These are phyloP conservation scores for Colletotrichum sp. DNA, from an alignment of 2,329 filamentous ascomycete genomes.

Conservation along the genomic window DNA sequence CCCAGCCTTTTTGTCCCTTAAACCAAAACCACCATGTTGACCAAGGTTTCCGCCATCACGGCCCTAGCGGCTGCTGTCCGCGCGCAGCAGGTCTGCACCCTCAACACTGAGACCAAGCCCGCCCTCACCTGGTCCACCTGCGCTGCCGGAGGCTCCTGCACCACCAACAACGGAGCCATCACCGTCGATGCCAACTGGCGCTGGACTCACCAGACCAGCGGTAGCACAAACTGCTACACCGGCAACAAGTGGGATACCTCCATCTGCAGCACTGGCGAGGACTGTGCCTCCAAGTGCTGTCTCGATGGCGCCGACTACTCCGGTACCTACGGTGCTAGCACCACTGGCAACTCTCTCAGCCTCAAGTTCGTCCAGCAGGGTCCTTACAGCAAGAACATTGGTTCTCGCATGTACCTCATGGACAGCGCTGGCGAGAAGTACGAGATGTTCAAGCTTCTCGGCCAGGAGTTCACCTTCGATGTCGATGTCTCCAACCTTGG, in stretches of 20 bases:
- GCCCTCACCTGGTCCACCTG: constrained; percentile 59
- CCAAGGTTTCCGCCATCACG: constrained; percentile 41
- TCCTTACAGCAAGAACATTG: constrained; percentile 51
- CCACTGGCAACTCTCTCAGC: constrained; percentile 55
- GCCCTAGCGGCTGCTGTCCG: constrained; percentile 29
- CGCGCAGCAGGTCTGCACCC: constrained; percentile 58
- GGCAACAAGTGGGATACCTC: constrained; percentile 54
- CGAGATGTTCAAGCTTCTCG: constrained; percentile 41
- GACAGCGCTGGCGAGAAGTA: constrained; percentile 64
- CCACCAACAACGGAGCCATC: constrained; percentile 51
- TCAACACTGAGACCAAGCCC: constrained; percentile 57
- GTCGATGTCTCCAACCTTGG: constrained; percentile 69
- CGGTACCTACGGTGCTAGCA: constrained; percentile 58
- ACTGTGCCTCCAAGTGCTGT: constrained; percentile 56
- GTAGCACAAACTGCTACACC: constrained; percentile 61
- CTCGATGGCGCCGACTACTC: constrained; percentile 59
- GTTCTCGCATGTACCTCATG: constrained; percentile 69
- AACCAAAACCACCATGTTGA: constrained; percentile 15
- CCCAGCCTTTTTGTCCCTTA: not conserved
- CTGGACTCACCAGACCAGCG: constrained; percentile 56
- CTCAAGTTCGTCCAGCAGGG: constrained; percentile 63
- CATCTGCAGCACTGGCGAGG: constrained; percentile 43
- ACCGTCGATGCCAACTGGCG: constrained; percentile 68
- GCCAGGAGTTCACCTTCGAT: constrained; percentile 75
- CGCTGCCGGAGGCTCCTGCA: constrained; percentile 55